A percentile compares a stretch with the other conserved stretches of the same genome.
These are phyloP conservation scores for Medicago lupulina DNA, from an alignment of 306 rosid genomes.

Conservation along the genomic window DNA sequence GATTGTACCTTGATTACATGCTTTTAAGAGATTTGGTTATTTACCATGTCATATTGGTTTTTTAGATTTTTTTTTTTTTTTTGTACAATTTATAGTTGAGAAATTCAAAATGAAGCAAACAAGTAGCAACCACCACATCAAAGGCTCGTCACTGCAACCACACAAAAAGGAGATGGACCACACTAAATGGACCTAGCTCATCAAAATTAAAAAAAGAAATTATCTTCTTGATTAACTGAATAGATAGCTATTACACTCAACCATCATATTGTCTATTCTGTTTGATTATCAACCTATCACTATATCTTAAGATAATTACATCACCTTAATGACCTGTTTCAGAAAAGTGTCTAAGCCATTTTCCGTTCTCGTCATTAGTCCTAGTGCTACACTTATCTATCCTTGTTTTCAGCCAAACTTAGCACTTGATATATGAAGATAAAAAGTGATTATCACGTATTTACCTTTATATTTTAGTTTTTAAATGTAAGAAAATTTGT, in stretches of 20 bases:
- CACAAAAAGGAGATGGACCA: conserved; percentile 65
- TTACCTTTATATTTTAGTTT: not conserved
- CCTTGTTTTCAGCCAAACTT: conserved; percentile 36
- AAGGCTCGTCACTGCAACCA: conserved; percentile 52
- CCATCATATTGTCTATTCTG: conserved; percentile 47
- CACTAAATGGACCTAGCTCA: conserved; percentile 52
- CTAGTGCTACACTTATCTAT: conserved; percentile 30
- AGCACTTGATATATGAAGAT: conserved; percentile 31
- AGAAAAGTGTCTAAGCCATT: conserved; percentile 38
- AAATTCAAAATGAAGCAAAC: conserved; percentile 24
- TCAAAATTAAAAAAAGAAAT: conserved; percentile 49
- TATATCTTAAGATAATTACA: conserved; percentile 44
- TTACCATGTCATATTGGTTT: too few species aligned
- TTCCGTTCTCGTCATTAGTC: conserved; percentile 29
- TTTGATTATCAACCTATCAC: conserved; percentile 55
- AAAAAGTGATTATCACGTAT: conserved; percentile 23
- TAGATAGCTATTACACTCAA: conserved; percentile 51
- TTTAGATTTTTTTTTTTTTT: too few species aligned
- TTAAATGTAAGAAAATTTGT: not conserved
- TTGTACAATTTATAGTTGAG: conserved; percentile 16
- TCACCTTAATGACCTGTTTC: conserved; percentile 39
- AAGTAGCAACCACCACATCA: conserved; percentile 49
- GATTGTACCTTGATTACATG: too few species aligned
- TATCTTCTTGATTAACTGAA: conserved; percentile 49
- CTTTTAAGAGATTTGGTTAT: too few species aligned